Base-by-base conservation (phyloP, 345 rosid species). In the Eucalyptus marginata region DNA sequence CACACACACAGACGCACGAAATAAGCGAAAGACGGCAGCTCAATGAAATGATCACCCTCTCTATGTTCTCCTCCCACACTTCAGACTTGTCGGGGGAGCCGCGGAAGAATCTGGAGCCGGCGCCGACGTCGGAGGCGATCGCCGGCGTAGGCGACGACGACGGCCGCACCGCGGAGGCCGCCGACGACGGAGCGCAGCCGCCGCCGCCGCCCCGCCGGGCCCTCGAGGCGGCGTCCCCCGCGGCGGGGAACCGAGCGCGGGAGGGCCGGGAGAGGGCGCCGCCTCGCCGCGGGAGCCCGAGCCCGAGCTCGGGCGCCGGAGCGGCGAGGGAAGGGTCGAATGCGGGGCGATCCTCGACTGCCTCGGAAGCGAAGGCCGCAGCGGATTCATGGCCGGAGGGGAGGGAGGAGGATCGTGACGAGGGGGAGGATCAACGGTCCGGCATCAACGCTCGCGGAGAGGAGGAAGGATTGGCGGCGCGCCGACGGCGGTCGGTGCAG, bases 1-100 rank as follows among this genome's bases (percentile, higher is more conserved):
- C 12, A 40, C 47, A 36, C 25, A 14, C 24, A 36, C 3, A 71
- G 46, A 20, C 47, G 22, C 29, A 3, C 2, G 83, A 76, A 76
- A 76, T 22, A 76, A 76, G 43, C 29, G 29, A 36, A 20, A 76
- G 84, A 76, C 84, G 24, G 47, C 29, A 40, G 84, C 47, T 58
- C 62, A 10, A 25, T 13, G 14, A 20, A 29, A 22, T 54, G 27
- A 40, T 88, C 86, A 96, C 99, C 97, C 94, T 96, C 94, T 97
- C 97, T 31, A 97, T 91, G 47, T 80, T 88, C 36, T 91, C 97
- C 91, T 97, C 99, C 12, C 92, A 20, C 86, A 68, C 91, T 87
- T 94, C 96, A 47, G 90, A 18, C 44, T 89, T 86, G 33, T 86
- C 54, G 33, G 88, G 51, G n/a, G 95, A 90, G 51, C 40, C 87